A percentile compares a stretch with the other conserved stretches of the same genome.
Evolutionary conservation across 2,329 filamentous ascomycete species (phyloP).

Genomic region (Niveomyces coronatus): DNA sequence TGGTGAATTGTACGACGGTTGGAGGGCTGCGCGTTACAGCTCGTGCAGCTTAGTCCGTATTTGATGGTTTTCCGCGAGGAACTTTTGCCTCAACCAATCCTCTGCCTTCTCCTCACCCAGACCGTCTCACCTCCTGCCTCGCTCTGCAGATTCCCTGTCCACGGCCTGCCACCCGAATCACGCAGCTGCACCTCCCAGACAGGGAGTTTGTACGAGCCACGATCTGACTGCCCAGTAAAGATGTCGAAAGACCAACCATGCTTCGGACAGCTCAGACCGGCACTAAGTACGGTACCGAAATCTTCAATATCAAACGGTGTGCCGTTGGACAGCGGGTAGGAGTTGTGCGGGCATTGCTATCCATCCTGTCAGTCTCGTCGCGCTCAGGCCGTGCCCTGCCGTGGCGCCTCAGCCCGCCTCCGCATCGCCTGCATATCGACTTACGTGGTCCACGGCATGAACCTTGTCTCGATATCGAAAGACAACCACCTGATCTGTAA

Average conservation of each 20-base stretch:
- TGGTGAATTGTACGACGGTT: too few species aligned
- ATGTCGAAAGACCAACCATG: slow-evolving; percentile 65
- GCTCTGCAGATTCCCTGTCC: not conserved
- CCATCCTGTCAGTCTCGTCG: too few species aligned
- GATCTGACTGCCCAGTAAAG: slow-evolving; percentile 50
- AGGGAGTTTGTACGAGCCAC: slow-evolving; percentile 49
- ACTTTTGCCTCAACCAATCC: too few species aligned
- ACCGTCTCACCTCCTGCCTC: slow-evolving; percentile 1
- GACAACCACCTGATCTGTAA: slow-evolving; percentile 53
- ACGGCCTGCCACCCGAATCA: slow-evolving; percentile 6
- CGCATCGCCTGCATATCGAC: too few species aligned
- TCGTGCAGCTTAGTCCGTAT: too few species aligned
- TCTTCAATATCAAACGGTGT: slow-evolving; percentile 62
- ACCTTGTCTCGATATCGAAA: slow-evolving; percentile 54
- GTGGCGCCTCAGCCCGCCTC: too few species aligned
- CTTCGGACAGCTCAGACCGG: slow-evolving; percentile 56
- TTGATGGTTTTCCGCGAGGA: too few species aligned
- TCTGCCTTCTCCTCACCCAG: slow-evolving; percentile 10
- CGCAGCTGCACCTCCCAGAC: slow-evolving; percentile 55
- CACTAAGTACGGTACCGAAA: slow-evolving; percentile 53
- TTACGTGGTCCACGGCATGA: slow-evolving; percentile 59
- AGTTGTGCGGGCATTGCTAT: slow-evolving; percentile 58
- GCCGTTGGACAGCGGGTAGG: slow-evolving; percentile 54
- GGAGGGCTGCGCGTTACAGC: too few species aligned
- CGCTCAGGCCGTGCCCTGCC: too few species aligned